These are phyloP conservation scores for Amphirosellinia nigrospora DNA, from an alignment of 495 filamentous ascomycete species.

Conservation along the genomic window DNA sequence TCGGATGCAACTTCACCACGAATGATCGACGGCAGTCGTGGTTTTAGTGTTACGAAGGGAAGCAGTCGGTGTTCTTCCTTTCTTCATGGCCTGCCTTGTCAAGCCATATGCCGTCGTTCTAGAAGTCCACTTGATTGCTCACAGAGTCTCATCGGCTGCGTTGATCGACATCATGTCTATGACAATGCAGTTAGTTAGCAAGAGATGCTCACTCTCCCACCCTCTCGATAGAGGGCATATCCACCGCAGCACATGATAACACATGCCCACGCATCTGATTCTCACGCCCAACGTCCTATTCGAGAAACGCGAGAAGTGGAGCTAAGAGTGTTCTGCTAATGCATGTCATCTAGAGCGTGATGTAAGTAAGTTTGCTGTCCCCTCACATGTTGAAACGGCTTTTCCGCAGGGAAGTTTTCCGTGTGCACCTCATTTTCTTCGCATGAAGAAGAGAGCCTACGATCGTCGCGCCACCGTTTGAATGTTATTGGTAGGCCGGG, in stretches of 20 bases:
- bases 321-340: conserved; percentile 7
- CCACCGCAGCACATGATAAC: conserved; percentile 15
- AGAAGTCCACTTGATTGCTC: conserved; percentile 4
- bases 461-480: conserved; percentile 2
- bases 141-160: conserved; percentile 22
- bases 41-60: conserved; percentile 6
- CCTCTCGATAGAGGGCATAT: neutral
- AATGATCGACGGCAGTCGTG: conserved; percentile 1
- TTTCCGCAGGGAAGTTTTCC: conserved; percentile 5
- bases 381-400: conserved; percentile 2
- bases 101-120: conserved; percentile 20
- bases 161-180: conserved; percentile 19
- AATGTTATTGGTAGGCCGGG: neutral
- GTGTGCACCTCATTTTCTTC: neutral
- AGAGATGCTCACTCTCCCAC: neutral
- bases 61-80: conserved; percentile 1
- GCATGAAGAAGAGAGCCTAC: neutral
- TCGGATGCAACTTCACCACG: conserved; percentile 16
- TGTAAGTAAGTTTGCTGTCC: neutral
- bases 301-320: conserved; percentile 2
- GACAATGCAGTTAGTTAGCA: conserved; percentile 7
- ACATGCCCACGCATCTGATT: neutral
- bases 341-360: conserved; percentile 13
- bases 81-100: conserved; percentile 23
- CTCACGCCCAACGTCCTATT: conserved; percentile 14